Evolutionary conservation across 805 yeast genomes (phyloP), one percentile per base, ranked within the genome.

Genomic region (Zygosaccharomyces pseudorouxii): DNA sequence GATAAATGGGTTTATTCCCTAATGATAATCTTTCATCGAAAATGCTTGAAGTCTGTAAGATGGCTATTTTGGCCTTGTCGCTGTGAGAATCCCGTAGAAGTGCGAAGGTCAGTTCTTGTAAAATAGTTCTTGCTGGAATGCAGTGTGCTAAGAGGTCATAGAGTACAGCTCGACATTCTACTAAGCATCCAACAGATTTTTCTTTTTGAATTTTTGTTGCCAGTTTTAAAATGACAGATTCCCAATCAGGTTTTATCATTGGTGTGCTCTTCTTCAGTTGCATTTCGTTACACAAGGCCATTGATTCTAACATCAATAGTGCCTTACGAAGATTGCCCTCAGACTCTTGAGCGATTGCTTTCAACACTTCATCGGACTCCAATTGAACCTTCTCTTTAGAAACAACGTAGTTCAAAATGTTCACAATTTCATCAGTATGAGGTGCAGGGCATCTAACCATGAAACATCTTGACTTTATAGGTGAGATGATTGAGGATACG

Each of bases 111-210:
- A 85, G 64, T 37, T 72, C 81, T 60, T 87, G 88, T 56, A 92
- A 69, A 18, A 93, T 82, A n/a, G 81, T 70, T 49, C 82, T 77
- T 2, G 97, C 84, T 0, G 99, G 98, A 35, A 93, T 92, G 57
- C 98, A 90, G 67, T 93, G 99, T 0, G 97, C 81, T 29, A 93
- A 68, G 30, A 93, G 71, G 63, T 93, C 97, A 67, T 93, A 86
- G 42, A 92, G 69, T 22, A 80, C 72, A 29, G 85, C 71, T 73
- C 95, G 75, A 57, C 84, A 70, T 62, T 82, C 78, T 37, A 74
- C 54, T 54, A 74, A 54, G 62, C 71, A 60, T 49, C 82, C 72
- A 19, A 89, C 95, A 1, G 82, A 76, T 55, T 88, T 77, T 38
- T 80, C 84, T 45, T 74, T 73, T 37, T 74, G 66, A 36, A 89